phyloP scores from a whole-genome alignment of 2,329 filamentous ascomycete genomes.

The Fusarium marasasianum region DNA sequence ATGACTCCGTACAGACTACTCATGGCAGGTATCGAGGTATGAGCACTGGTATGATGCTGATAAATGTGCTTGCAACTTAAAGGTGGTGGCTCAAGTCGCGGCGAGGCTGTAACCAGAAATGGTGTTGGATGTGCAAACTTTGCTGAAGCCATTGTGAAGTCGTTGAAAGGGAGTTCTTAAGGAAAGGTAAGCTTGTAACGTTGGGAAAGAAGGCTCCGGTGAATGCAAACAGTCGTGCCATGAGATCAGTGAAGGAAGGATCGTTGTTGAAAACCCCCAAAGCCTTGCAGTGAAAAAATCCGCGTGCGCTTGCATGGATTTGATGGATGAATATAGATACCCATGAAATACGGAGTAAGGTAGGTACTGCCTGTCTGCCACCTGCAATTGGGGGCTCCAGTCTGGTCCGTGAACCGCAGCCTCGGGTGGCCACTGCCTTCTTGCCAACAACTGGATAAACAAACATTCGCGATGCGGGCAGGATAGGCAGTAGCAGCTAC shows the following conservation, averaged over 20 bases:
- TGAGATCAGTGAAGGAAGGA: background rate
- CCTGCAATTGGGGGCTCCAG: constrained; percentile 19
- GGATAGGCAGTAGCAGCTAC: background rate
- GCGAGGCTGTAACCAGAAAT: constrained; percentile 5
- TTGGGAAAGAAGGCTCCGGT: background rate
- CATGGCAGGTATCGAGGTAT: background rate
- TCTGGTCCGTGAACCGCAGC: constrained; percentile 27
- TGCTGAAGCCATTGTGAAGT: constrained; percentile 23
- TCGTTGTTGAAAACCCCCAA: background rate
- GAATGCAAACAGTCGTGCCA: constrained; percentile 2
- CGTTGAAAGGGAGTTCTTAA: background rate
- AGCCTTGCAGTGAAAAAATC: constrained; percentile 5
- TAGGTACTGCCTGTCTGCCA: background rate
- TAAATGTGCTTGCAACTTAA: constrained; percentile 8
- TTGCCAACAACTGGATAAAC: background rate
- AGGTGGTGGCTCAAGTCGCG: background rate
- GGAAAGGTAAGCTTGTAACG: background rate
- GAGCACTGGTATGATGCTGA: background rate
- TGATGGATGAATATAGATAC: constrained; percentile 8
- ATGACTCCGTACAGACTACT: constrained; percentile 31
- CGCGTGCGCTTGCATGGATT: constrained; percentile 22
- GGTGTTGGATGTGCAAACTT: constrained; percentile 24
- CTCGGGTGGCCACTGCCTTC: constrained; percentile 25
- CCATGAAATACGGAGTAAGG: constrained; percentile 5
- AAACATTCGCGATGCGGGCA: constrained; percentile 1